phyloP scores from a whole-genome alignment of 2,329 filamentous ascomycete genomes.

The Hypomyces perniciosus region DNA sequence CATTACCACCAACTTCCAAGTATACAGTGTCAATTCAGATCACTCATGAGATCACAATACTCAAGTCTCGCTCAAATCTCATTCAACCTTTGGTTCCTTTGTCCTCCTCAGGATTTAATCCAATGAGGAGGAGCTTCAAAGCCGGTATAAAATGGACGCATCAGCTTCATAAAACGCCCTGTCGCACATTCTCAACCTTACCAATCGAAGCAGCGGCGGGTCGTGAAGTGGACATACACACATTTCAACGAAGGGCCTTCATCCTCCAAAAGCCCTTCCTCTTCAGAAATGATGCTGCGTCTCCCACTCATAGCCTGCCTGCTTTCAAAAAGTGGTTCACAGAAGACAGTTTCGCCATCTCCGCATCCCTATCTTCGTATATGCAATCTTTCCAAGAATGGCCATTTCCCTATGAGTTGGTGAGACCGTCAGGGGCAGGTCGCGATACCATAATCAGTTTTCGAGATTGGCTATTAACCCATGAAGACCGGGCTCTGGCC shows the following conservation, averaged over 20 bases:
- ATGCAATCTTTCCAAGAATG: conserved; percentile 26
- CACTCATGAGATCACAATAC: background rate
- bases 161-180: background rate
- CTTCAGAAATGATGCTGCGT: conserved; percentile 40
- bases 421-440: conserved; percentile 19
- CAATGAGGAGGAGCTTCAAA: background rate
- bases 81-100: background rate
- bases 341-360: background rate
- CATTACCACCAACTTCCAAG: too few relatives aligned
- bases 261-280: conserved; percentile 42
- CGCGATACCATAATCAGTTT: conserved; percentile 21
- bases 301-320: conserved; percentile 36
- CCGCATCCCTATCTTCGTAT: conserved; percentile 19
- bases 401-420: conserved; percentile 35
- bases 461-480: conserved; percentile 22
- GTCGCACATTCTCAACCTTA: background rate
- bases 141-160: background rate
- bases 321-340: conserved; percentile 57
- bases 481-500: conserved; percentile 24
- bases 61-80: background rate
- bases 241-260: conserved; percentile 51
- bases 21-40: too few relatives aligned
- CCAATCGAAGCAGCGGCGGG: conserved; percentile 5
- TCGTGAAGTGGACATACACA: conserved; percentile 24
- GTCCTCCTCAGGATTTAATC: background rate